Conservation (phyloP, 768 basidiomycete genomes). For the Lactarius trivialis region DNA sequence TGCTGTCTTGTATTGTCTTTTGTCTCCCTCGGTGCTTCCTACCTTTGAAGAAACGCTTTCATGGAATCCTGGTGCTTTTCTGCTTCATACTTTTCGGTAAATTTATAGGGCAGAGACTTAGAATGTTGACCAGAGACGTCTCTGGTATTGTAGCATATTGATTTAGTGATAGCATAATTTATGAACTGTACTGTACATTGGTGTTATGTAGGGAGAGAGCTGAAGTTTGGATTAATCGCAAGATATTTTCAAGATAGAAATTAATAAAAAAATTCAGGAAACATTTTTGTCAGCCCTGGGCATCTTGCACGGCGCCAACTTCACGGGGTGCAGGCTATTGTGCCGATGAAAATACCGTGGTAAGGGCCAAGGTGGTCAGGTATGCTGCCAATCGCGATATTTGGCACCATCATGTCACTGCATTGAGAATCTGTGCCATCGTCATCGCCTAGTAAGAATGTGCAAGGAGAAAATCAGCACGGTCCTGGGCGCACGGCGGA, state of each 20-base stretch:
- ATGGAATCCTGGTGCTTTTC: background rate
- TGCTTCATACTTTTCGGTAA: background rate
- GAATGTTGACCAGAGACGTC: background rate
- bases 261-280: background rate
- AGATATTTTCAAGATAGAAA: background rate
- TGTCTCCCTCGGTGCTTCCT: background rate
- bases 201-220: background rate
- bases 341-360: constrained; percentile 51
- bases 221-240: background rate
- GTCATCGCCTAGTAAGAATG: constrained; percentile 33
- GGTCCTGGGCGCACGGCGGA: background rate
- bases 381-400: constrained; percentile 33
- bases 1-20: background rate
- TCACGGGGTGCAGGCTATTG: constrained; percentile 32
- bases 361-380: constrained; percentile 54
- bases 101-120: background rate
- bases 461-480: background rate
- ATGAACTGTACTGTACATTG: background rate
- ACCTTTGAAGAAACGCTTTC: background rate
- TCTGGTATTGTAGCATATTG: background rate
- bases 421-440: constrained; percentile 50
- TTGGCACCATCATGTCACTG: constrained; percentile 49
- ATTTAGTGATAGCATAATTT: background rate
- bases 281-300: background rate
- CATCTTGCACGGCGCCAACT: background rate